phyloP scores from a whole-genome alignment of 805 yeast genomes.

The Nakazawaea laoshanensis region DNA sequence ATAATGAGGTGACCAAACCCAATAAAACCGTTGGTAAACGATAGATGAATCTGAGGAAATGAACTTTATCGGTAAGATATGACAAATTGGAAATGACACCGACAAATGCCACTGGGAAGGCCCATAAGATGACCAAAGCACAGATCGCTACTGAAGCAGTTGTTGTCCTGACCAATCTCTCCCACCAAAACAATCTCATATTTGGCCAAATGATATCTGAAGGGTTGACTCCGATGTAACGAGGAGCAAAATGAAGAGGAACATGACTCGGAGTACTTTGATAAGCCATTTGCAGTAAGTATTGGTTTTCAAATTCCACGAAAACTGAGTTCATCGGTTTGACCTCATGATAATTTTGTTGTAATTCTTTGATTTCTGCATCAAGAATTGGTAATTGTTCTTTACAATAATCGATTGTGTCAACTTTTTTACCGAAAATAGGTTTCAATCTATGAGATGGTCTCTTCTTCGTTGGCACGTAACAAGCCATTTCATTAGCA shows the following conservation, averaged over 20 bases:
- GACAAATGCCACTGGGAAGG: conserved; percentile 72
- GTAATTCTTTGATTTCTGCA: conserved; percentile 47
- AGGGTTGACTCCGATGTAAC: conserved; percentile 56
- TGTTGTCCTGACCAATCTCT: conserved; percentile 44
- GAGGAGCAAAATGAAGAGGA: conserved; percentile 56
- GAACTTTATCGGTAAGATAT: conserved; percentile 47
- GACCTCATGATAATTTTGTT: conserved; percentile 34
- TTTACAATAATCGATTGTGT: conserved; percentile 48
- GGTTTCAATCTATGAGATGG: conserved; percentile 42
- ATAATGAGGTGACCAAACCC: conserved; percentile 60
- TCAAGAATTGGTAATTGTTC: conserved; percentile 51
- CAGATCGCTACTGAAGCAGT: conserved; percentile 44
- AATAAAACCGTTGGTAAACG: conserved; percentile 42
- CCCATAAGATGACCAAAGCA: conserved; percentile 59
- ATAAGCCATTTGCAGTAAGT: conserved; percentile 63
- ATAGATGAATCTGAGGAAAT: conserved; percentile 47
- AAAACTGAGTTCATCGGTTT: conserved; percentile 73
- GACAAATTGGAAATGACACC: conserved; percentile 67
- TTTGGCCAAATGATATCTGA: conserved; percentile 61
- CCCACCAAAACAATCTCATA: conserved; percentile 78
- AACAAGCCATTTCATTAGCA: conserved; percentile 39
- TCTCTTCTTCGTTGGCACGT: conserved; percentile 59
- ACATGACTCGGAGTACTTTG: conserved; percentile 58
- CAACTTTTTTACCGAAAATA: conserved; percentile 51
- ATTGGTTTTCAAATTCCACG: conserved; percentile 73